phyloP scores from a whole-genome alignment of 768 basidiomycete species.

The Mycena vulgaris region DNA sequence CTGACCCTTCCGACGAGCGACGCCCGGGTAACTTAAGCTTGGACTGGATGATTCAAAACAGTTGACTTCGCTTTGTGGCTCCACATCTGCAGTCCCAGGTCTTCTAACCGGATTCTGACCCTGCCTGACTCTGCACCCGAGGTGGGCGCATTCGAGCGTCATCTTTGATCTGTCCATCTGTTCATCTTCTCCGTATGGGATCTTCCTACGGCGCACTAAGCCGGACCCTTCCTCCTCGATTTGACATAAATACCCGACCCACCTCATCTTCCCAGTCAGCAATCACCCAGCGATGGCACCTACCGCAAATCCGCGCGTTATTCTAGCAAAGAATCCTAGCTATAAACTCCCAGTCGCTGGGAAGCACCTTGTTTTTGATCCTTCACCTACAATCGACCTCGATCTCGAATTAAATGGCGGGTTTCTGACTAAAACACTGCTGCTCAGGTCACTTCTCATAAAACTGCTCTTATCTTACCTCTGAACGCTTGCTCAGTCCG shows the following conservation, averaged over 20 bases:
- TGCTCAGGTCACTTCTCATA: conserved; percentile 42
- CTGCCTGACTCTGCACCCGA: no score
- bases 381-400: conserved; percentile 51
- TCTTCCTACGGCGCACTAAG: no score
- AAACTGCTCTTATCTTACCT: no score
- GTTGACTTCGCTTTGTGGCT: no score
- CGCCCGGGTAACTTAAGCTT: no score
- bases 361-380: conserved; percentile 49
- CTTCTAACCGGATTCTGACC: no score
- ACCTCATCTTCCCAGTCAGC: neutral
- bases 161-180: no score
- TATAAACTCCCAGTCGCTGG: conserved; percentile 38
- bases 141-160: no score
- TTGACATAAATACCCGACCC: neutral
- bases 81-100: no score
- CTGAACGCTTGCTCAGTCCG: conserved; percentile 28
- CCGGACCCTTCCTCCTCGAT: neutral
- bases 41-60: no score
- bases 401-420: conserved; percentile 51
- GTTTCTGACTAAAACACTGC: conserved; percentile 53
- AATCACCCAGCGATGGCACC: neutral
- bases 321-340: neutral
- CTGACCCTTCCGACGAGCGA: no score
- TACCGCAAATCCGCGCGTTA: neutral
- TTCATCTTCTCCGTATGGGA: no score